phyloP scores from a whole-genome alignment of 2,329 filamentous ascomycete species.

The Metarhizium sp. region DNA sequence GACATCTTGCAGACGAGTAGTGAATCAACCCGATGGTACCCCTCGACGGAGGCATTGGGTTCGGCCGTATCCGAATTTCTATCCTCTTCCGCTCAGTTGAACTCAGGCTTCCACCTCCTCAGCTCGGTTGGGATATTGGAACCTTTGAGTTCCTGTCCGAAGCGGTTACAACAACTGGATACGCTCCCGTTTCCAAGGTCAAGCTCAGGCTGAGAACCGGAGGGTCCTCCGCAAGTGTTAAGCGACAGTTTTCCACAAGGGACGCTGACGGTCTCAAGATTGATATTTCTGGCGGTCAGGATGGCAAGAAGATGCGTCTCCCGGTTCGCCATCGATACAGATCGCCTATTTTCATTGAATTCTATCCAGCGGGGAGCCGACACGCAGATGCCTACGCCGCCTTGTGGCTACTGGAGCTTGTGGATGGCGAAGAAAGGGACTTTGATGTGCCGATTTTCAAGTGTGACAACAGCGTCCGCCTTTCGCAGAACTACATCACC shows the following conservation, averaged over 20 bases:
- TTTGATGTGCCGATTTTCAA: conserved; percentile 89
- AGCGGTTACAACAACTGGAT: conserved; percentile 55
- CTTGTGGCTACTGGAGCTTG: conserved; percentile 77
- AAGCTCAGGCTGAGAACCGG: conserved; percentile 77
- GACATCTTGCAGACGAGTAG: conserved; percentile 83
- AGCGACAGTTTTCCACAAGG: conserved; percentile 50
- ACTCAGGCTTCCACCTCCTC: conserved; percentile 69
- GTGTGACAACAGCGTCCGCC: conserved; percentile 62
- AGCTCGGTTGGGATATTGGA: conserved; percentile 91
- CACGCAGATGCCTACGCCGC: conserved; percentile 66
- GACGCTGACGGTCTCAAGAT: conserved; percentile 45
- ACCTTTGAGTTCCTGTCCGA: conserved; percentile 82
- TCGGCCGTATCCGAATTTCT: conserved; percentile 80
- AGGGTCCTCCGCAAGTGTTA: conserved; percentile 66
- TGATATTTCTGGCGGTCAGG: conserved; percentile 35
- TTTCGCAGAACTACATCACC: conserved; percentile 90
- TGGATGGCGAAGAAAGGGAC: conserved; percentile 66
- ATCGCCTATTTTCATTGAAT: conserved; percentile 82
- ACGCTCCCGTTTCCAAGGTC: conserved; percentile 54
- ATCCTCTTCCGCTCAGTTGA: conserved; percentile 86
- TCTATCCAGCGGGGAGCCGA: conserved; percentile 61
- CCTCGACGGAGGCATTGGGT: conserved; percentile 89
- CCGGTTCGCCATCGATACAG: conserved; percentile 88
- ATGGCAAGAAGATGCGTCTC: conserved; percentile 50
- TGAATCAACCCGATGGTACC: conserved; percentile 86